phyloP scores from a whole-genome alignment of 192 early-diverging fungal species.

The Linnemannia elongata region DNA sequence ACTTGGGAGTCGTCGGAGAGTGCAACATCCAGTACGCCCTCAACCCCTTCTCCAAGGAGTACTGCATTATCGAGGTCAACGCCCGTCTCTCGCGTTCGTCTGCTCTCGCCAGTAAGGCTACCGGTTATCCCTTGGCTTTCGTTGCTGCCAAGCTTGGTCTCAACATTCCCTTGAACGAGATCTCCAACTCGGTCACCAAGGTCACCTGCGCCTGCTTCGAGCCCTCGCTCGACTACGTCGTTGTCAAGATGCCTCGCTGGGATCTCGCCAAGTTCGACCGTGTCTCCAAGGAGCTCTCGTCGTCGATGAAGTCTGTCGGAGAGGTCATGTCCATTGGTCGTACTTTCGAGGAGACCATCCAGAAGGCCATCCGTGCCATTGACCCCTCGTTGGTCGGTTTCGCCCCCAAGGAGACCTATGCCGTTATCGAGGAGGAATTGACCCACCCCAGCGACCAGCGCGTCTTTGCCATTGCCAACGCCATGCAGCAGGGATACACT shows the following conservation, averaged over 20 bases:
- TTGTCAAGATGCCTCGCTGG: conserved; percentile 98
- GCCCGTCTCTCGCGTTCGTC: conserved; percentile 90
- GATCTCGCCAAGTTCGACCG: conserved; percentile 95
- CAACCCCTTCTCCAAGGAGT: conserved; percentile 88
- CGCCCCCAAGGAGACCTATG: conserved; percentile 74
- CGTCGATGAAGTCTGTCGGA: conserved; percentile 96
- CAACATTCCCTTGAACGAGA: conserved; percentile 80
- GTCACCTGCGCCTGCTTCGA: conserved; percentile 97
- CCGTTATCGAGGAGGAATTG: conserved; percentile 89
- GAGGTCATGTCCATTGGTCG: conserved; percentile 99
- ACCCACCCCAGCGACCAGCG: conserved; percentile 92
- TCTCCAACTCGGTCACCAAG: conserved; percentile 93
- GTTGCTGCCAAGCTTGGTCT: conserved; percentile 94
- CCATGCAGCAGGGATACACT: conserved; percentile 89
- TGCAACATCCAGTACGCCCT: conserved; percentile 99
- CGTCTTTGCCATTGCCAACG: conserved; percentile 96
- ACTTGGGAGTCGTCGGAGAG: conserved; percentile 97
- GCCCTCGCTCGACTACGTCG: conserved; percentile 95
- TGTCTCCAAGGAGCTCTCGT: conserved; percentile 87
- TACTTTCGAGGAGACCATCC: conserved; percentile 95
- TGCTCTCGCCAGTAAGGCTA: conserved; percentile 92
- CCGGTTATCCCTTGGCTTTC: conserved; percentile 97
- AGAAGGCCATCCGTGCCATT: conserved; percentile 92
- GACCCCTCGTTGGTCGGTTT: conserved; percentile 93
- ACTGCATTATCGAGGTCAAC: conserved; percentile 97